Evolutionary conservation across 2,329 filamentous ascomycete species (phyloP).

Genomic region (Xylariaceae sp.): DNA sequence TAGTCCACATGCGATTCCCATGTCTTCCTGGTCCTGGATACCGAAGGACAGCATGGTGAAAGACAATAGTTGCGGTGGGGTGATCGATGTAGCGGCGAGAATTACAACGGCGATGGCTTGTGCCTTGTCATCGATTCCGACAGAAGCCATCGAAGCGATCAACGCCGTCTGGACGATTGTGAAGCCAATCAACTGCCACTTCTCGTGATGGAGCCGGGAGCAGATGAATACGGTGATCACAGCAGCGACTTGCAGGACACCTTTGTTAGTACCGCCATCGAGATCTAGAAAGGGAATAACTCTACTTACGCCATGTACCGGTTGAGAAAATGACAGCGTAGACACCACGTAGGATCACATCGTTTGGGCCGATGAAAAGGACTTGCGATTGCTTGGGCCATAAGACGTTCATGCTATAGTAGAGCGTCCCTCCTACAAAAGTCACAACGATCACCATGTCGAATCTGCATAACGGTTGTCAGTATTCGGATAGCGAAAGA

Average conservation of each 20-base stretch:
- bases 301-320: not conserved
- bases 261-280: too few relatives aligned
- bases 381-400: not conserved
- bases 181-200: not conserved
- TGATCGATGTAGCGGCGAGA: not conserved
- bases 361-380: not conserved
- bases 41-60: not conserved
- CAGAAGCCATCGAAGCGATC: not conserved
- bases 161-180: not conserved
- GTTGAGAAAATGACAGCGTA: not conserved
- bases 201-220: not conserved
- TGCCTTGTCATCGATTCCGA: not conserved
- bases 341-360: not conserved
- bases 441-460: not conserved
- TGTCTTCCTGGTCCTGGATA: not conserved
- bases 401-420: not conserved
- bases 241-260: not conserved
- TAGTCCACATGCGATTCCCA: not conserved
- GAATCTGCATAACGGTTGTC: not conserved
- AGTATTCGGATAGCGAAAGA: too few relatives aligned
- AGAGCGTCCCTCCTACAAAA: not conserved
- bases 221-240: not conserved
- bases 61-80: not conserved
- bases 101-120: not conserved
- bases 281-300: too few relatives aligned